phyloP scores from a whole-genome alignment of 192 early-diverging fungal species.

The Coemansia sp. region DNA sequence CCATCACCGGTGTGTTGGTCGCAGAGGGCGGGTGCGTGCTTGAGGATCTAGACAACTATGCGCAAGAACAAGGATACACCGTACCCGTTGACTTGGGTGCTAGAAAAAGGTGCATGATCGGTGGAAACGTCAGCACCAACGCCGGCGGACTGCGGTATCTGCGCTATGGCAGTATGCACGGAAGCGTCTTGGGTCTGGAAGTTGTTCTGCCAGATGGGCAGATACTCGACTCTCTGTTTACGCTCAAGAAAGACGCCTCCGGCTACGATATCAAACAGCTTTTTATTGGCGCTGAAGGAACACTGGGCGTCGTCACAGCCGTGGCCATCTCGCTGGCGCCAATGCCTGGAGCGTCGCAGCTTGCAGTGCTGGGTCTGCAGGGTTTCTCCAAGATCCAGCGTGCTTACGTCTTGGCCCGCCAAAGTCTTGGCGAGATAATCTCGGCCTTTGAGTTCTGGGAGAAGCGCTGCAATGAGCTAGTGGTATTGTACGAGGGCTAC shows the following conservation, averaged over 20 bases:
- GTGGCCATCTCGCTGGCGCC: constrained; percentile 84
- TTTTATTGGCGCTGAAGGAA: constrained; percentile 98
- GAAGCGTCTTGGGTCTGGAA: constrained; percentile 91
- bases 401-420: constrained; percentile 75
- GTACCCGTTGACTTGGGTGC: constrained; percentile 92
- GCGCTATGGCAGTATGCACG: constrained; percentile 94
- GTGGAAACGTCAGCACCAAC: constrained; percentile 97
- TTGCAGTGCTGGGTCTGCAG: constrained; percentile 77
- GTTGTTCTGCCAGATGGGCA: constrained; percentile 91
- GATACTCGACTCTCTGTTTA: constrained; percentile 76
- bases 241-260: constrained; percentile 95
- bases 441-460: constrained; percentile 99
- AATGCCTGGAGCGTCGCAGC: constrained; percentile 64
- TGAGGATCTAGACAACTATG: constrained; percentile 80
- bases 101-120: constrained; percentile 89
- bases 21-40: constrained; percentile 90
- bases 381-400: constrained; percentile 78
- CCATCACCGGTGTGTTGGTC: constrained; percentile 76
- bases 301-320: constrained; percentile 89
- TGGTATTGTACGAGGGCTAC: constrained; percentile 43
- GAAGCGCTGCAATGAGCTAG: constrained; percentile 63
- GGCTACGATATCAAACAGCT: constrained; percentile 98
- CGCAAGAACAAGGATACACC: constrained; percentile 78
- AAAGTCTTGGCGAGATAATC: constrained; percentile 85
- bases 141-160: constrained; percentile 93